Percentiles rank a stretch among this genome's conserved stretches.
These are phyloP conservation scores for Mucor racemosus DNA, from an alignment of 371 early-diverging fungal genomes.

Conservation along the genomic window DNA sequence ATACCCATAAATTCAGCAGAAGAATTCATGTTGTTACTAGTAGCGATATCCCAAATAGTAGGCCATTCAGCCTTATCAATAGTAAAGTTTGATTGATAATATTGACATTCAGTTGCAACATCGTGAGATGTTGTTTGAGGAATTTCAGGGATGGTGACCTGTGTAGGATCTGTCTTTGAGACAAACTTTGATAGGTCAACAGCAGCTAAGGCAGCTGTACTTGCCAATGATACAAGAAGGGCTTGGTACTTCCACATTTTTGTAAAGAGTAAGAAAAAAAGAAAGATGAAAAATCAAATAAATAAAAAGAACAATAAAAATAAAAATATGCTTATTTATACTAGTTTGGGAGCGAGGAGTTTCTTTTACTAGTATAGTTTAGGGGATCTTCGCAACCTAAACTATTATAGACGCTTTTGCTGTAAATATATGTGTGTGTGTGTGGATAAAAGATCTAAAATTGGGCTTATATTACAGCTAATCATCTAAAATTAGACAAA, in stretches of 20 bases:
- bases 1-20: slow-evolving; percentile 26
- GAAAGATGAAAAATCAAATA: background rate
- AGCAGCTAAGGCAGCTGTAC: slow-evolving; percentile 18
- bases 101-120: slow-evolving; percentile 25
- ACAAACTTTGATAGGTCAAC: slow-evolving; percentile 25
- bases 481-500: background rate
- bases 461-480: slow-evolving; percentile 4
- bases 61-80: slow-evolving; percentile 31
- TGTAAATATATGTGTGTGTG: too few relatives aligned
- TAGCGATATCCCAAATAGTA: slow-evolving; percentile 32
- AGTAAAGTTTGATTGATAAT: slow-evolving; percentile 26
- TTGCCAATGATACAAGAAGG: slow-evolving; percentile 16
- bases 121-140: slow-evolving; percentile 33
- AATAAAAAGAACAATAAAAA: background rate
- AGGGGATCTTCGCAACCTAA: background rate
- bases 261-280: background rate
- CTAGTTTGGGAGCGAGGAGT: background rate
- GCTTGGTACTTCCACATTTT: slow-evolving; percentile 24
- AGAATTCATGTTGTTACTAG: slow-evolving; percentile 29
- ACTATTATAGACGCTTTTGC: background rate
- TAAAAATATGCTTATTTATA: background rate
- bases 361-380: background rate
- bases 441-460: background rate
- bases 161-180: slow-evolving; percentile 29
- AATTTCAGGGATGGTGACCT: slow-evolving; percentile 25